These are phyloP conservation scores for Leccinum barrowsii DNA, from an alignment of 768 basidiomycete genomes.

Conservation along the genomic window DNA sequence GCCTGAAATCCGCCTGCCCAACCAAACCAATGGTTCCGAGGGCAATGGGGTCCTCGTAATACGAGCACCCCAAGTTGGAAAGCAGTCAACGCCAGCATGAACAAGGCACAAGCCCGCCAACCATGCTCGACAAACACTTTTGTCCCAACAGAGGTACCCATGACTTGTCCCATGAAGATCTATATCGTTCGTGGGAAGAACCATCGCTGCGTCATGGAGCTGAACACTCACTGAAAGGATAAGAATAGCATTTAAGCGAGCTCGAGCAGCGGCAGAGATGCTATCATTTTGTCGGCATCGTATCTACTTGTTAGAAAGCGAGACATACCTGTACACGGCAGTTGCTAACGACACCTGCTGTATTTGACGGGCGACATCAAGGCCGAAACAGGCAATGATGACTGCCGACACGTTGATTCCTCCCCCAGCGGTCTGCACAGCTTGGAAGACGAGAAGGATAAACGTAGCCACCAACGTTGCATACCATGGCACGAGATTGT, in stretches of 20 bases:
- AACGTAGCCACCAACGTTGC: conserved; percentile 58
- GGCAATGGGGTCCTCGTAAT: conserved; percentile 63
- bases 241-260: conserved; percentile 74
- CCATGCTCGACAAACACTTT: conserved; percentile 65
- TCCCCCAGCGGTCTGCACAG: conserved; percentile 66
- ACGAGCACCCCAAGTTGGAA: conserved; percentile 57
- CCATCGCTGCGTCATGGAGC: not conserved
- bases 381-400: conserved; percentile 62
- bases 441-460: conserved; percentile 48
- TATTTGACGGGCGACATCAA: conserved; percentile 75
- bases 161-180: conserved; percentile 77
- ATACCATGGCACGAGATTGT: conserved; percentile 74
- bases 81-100: conserved; percentile 57
- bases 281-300: conserved; percentile 14
- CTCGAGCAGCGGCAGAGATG: conserved; percentile 46
- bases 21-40: conserved; percentile 52
- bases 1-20: conserved; percentile 54
- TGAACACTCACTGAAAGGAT: conserved; percentile 55
- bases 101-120: conserved; percentile 62
- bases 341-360: conserved; percentile 66
- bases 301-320: conserved; percentile 1
- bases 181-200: conserved; percentile 5
- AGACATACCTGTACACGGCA: conserved; percentile 50
- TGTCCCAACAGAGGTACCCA: conserved; percentile 75
- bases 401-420: conserved; percentile 70